Base-by-base conservation (phyloP, 1,139 yeast genomes). In the Geotrichum candidum region DNA sequence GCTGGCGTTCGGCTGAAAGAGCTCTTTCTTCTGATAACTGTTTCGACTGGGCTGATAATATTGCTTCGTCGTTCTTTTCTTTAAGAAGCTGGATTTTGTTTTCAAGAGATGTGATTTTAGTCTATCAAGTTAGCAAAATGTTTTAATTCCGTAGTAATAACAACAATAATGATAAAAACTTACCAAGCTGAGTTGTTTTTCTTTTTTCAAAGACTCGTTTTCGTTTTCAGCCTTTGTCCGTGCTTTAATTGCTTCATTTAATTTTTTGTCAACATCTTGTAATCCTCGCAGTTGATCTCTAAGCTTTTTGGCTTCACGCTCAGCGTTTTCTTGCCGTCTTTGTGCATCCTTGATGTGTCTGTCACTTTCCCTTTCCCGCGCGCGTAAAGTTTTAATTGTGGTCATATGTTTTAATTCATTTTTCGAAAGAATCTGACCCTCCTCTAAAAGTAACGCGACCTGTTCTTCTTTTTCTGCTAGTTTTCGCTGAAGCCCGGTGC, bases 341-440 rank as follows among this genome's bases (percentile, higher is more conserved):
- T 65, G 63, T 5, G 69, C 62, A 3, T 65, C 63, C 10, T 63
- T 64, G 25, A 69, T 70, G 22, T 63, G 63, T 23, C 67, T 68
- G 29, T 70, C 73, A 6, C 66, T 55, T 3, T 73, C 74, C 2
- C 68, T 63, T 64, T 86, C 87, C 29, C 80, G 79, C 6, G 80
- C 72, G 61, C 84, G 83, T 57, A 90, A 74, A 65, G 80, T 80
- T 67, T 88, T 88, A 59, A 92, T 84, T 0, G 86, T 78, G 51
- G 85, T 90, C 69, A 83, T 85, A 61, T 86, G 80, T 67, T 83
- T 84, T 48, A 90, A 78, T 69, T 94, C 97, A 65, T 84, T 87
- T 63, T 82, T 82, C 0, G 96, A 87, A 51, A 92, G 76, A 35
- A 82, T 83, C 65, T 88, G 87, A 3, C 97, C 97, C 73, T 92